Conservation (phyloP, 2,329 filamentous ascomycete species). For the Byssoonygena ceratinophila region DNA sequence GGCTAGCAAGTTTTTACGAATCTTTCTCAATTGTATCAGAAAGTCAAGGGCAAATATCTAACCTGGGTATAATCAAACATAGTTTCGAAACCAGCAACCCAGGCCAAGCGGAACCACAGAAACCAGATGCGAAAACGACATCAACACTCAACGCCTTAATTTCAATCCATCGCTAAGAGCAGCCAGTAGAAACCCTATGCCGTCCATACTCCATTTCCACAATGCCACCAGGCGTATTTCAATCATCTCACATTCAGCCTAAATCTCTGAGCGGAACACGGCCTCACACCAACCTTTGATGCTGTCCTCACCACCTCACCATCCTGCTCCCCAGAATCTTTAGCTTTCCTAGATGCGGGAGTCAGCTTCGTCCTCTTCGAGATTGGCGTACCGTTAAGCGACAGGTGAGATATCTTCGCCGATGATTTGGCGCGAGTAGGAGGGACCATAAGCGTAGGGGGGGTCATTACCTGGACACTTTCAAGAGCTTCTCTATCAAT, state of each 20-base stretch:
- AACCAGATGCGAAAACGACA: neutral
- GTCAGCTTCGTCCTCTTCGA: constrained; percentile 3
- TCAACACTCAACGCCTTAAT: neutral
- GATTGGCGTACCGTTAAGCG: constrained; percentile 6
- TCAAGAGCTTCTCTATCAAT: constrained; percentile 6
- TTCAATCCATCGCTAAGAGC: neutral
- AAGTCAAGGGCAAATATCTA: neutral
- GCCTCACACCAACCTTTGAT: neutral
- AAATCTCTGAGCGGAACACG: neutral
- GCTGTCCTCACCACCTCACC: neutral
- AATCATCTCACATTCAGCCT: neutral
- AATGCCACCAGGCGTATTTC: neutral
- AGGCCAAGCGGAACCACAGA: neutral
- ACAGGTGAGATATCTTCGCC: neutral
- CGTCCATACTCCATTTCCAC: neutral
- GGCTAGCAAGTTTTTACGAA: no score
- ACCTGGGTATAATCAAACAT: constrained; percentile 1
- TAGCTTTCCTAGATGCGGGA: neutral
- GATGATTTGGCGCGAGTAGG: neutral
- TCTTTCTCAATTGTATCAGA: neutral
- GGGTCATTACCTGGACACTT: constrained; percentile 4
- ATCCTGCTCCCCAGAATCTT: neutral
- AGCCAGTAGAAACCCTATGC: no score
- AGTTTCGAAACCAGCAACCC: neutral
- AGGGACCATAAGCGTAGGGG: constrained; percentile 1